These are phyloP conservation scores for Cucurbita maxima DNA, from an alignment of 306 rosid genomes.

Conservation along the genomic window DNA sequence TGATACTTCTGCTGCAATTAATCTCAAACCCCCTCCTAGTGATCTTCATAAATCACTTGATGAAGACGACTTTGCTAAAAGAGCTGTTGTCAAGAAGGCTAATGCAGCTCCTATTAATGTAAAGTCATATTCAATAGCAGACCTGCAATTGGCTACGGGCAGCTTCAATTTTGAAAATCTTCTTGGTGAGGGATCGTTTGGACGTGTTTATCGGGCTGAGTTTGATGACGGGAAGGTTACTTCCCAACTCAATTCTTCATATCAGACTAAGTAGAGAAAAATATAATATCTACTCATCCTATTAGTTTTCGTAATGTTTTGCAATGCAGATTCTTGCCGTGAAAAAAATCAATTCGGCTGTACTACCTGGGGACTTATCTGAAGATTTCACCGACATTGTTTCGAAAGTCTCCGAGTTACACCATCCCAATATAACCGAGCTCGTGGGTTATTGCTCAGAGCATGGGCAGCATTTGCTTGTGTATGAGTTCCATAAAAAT, in stretches of 20 bases:
- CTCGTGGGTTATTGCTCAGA: slow-evolving; percentile 91
- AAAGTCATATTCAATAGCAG: slow-evolving; percentile 71
- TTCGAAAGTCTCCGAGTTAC: slow-evolving; percentile 55
- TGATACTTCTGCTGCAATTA: slow-evolving; percentile 38
- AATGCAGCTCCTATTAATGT: slow-evolving; percentile 46
- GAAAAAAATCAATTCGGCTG: slow-evolving; percentile 73
- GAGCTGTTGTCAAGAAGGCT: slow-evolving; percentile 44
- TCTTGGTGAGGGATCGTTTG: slow-evolving; percentile 87
- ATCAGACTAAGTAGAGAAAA: not conserved
- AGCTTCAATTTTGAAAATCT: slow-evolving; percentile 86
- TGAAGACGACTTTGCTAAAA: slow-evolving; percentile 46
- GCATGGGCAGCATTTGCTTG: slow-evolving; percentile 87
- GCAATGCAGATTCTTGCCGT: slow-evolving; percentile 70
- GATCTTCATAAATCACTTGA: slow-evolving; percentile 75
- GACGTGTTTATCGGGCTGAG: slow-evolving; percentile 88
- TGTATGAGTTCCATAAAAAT: slow-evolving; percentile 64
- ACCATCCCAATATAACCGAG: slow-evolving; percentile 76
- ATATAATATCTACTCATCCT: not conserved
- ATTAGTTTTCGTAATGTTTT: slow-evolving; percentile 5
- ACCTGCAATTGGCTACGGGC: slow-evolving; percentile 90
- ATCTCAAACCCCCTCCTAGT: slow-evolving; percentile 77
- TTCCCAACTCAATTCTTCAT: slow-evolving; percentile 1
- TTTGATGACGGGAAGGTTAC: slow-evolving; percentile 78
- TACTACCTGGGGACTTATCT: slow-evolving; percentile 34
- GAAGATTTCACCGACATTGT: slow-evolving; percentile 62